Percentiles rank a stretch among this genome's conserved stretches.
Evolutionary conservation across 2,329 filamentous ascomycete species (phyloP).

Genomic region (Ophiostoma sp.): DNA sequence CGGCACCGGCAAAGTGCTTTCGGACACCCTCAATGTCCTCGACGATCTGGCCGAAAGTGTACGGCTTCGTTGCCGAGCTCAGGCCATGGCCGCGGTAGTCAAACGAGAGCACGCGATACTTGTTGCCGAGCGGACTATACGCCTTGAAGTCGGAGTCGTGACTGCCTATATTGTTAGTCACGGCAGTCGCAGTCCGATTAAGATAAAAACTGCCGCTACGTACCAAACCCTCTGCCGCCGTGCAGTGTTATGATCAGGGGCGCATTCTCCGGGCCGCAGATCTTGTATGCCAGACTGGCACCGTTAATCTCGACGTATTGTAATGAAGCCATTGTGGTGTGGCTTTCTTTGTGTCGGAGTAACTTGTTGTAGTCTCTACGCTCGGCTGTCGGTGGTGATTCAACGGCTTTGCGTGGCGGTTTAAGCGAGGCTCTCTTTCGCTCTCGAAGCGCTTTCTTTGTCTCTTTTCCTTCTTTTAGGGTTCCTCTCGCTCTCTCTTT

Average conservation of each 20-base stretch:
- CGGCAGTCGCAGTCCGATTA: not conserved
- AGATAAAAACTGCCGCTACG: constrained; percentile 23
- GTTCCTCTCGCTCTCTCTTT: not conserved
- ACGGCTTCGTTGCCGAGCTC: constrained; percentile 35
- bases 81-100: constrained; percentile 37
- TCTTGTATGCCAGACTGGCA: constrained; percentile 34
- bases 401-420: not conserved
- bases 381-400: not conserved
- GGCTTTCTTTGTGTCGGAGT: not conserved
- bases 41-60: constrained; percentile 37
- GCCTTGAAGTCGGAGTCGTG: constrained; percentile 35
- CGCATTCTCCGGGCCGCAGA: constrained; percentile 32
- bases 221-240: constrained; percentile 36
- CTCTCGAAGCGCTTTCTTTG: not conserved
- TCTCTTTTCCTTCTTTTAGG: not conserved
- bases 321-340: constrained; percentile 9
- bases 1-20: constrained; percentile 30
- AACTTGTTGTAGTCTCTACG: not conserved
- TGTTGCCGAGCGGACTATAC: constrained; percentile 32
- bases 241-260: constrained; percentile 38
- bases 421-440: not conserved
- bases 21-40: constrained; percentile 37
- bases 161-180: constrained; percentile 29
- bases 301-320: constrained; percentile 35
- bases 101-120: constrained; percentile 35